Base-by-base conservation (phyloP, 352 stramenopile species). In the Vaucheria bursata region DNA sequence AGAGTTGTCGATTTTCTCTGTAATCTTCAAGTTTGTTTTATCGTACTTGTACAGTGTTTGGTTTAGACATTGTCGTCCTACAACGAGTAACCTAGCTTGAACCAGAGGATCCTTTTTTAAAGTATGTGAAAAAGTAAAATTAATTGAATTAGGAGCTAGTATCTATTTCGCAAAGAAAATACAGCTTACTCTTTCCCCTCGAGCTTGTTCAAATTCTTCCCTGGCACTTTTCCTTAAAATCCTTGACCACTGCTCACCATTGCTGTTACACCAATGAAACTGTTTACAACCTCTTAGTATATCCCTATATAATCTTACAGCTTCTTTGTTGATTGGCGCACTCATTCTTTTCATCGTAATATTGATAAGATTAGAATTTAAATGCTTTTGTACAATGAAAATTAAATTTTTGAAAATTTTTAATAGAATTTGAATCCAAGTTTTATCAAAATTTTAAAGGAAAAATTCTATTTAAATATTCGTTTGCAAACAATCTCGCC, bases 151-250 rank as follows among this genome's bases (percentile, higher is more conserved):
- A n/a, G n/a, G n/a, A n/a, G n/a, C n/a, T n/a, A n/a, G n/a, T n/a
- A n/a, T n/a, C n/a, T n/a, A n/a, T n/a, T n/a, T n/a, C n/a, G n/a
- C n/a, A n/a, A n/a, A n/a, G n/a, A n/a, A n/a, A n/a, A n/a, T n/a
- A n/a, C n/a, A 50, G 39, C 72, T 82, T 69, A 80, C 77, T 32
- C 31, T 74, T 59, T 88, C 84, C 18, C 86, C 39, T 3, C 85
- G 37, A 3, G 82, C 79, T 65, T 88, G 67, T 64, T 88, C 85
- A 64, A 88, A 88, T 72, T 88, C 85, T 39, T 87, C 86, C 18
- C 85, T 79, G 4, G 85, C 79, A 40, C 73, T 86, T 8, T 82
- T 39, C 68, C 76, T 59, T 1, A 88, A 74, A 59, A 88, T 65
- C 1, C 12, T 38, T 12, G 65, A 85, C 85, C 85, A 88, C 5